Evolutionary conservation across 2,329 filamentous ascomycete genomes (phyloP).

Genomic region (Talaromyces sp.): DNA sequence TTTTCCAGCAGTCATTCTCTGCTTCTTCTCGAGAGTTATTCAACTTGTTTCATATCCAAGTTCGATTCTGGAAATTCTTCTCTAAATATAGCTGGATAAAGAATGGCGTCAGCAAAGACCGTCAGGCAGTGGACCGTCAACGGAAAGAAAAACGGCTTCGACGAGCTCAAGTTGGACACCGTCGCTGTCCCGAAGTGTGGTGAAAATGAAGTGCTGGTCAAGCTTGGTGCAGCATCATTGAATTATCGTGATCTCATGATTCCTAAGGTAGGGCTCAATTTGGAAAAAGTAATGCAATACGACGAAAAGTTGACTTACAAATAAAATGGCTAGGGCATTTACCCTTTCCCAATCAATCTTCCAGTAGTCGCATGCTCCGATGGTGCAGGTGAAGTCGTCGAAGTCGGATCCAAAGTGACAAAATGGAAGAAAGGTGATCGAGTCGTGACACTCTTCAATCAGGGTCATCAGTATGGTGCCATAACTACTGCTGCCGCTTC

Average conservation of each 20-base stretch:
- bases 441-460: slow-evolving; percentile 58
- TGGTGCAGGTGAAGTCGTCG: slow-evolving; percentile 46
- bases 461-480: slow-evolving; percentile 52
- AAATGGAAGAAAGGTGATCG: slow-evolving; percentile 58
- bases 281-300: not conserved
- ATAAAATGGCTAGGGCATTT: slow-evolving; percentile 21
- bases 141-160: slow-evolving; percentile 54
- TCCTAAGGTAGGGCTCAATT: slow-evolving; percentile 39
- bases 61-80: no score
- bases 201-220: slow-evolving; percentile 70
- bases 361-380: slow-evolving; percentile 36
- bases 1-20: not conserved
- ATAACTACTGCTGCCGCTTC: slow-evolving; percentile 37
- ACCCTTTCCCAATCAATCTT: slow-evolving; percentile 32
- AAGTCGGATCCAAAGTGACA: slow-evolving; percentile 55
- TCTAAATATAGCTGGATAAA: not conserved
- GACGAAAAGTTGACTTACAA: slow-evolving; percentile 32
- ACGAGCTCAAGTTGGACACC: slow-evolving; percentile 55
- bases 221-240: slow-evolving; percentile 51
- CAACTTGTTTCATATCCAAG: no score
- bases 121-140: slow-evolving; percentile 55
- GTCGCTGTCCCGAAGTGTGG: slow-evolving; percentile 59
- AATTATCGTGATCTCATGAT: slow-evolving; percentile 52
- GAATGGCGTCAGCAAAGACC: slow-evolving; percentile 42
- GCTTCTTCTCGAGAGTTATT: not conserved